Evolutionary conservation across 176 grass and related monocot species (phyloP).

Genomic region (Oryza glumipatula): DNA sequence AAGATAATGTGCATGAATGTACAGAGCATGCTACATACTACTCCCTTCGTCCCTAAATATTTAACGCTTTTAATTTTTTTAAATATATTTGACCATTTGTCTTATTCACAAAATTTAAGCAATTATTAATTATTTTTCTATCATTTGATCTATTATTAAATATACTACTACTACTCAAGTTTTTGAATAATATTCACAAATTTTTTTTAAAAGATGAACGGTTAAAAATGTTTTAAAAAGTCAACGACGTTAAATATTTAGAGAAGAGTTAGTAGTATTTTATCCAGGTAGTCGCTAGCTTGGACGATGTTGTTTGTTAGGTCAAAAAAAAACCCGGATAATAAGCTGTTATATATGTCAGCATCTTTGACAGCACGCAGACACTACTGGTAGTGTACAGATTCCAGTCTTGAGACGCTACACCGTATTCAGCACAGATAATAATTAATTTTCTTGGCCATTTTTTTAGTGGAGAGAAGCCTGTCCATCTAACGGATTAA

Average conservation of each 20-base stretch:
- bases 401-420: constrained; percentile 4
- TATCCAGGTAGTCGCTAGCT: not conserved
- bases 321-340: not conserved
- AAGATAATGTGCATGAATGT: not conserved
- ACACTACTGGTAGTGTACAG: not conserved
- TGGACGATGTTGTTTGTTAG: not conserved
- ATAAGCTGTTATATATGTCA: constrained; percentile 7
- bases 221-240: no score
- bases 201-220: no score
- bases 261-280: not conserved
- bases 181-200: no score
- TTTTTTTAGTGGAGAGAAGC: not conserved
- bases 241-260: no score
- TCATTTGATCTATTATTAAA: no score
- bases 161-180: no score
- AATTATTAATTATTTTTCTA: no score
- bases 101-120: no score
- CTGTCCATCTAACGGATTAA: not conserved
- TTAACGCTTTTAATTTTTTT: no score
- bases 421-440: not conserved
- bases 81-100: no score
- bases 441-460: not conserved
- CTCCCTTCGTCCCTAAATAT: no score
- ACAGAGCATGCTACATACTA: not conserved
- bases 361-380: not conserved